Base-by-base conservation (phyloP, 306 rosid genomes). In the Senna tora region DNA sequence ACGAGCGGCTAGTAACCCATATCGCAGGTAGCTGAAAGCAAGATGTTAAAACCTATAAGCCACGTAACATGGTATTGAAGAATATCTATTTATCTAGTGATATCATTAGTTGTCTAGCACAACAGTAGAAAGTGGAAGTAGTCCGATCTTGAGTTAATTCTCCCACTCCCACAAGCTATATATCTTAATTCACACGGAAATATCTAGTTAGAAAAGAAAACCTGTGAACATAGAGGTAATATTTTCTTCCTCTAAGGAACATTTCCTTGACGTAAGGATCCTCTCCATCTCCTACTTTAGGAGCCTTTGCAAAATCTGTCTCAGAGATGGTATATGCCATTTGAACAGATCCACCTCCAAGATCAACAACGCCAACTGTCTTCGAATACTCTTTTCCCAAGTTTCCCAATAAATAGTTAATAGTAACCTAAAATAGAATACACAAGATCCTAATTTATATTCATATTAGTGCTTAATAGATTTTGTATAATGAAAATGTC, bases 261-360 rank as follows among this genome's bases (percentile, higher is more conserved):
- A 94, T 94, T 76, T 85, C 83, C 82, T 87, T 89, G 50, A 94
- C 81, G 65, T 89, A 91, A 39, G 78, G 60, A 28, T 92, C 93
- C 73, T 73, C 93, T 56, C 86, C 95, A 52, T 84, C 86, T 16
- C 55, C 41, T 71, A 77, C 50, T 73, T 79, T 83, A 22, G 98
- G 92, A 75, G 97, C 95, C 78, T 58, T 80, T 19, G 81, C 84
- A 64, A 95, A 92, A 50, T 87, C 96, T 25, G 80, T 36, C 81
- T 91, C 96, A 1, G 99, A 89, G 73, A 94, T 85, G 60, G 99
- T 97, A 88, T 94, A 94, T 25, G 99, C 99, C 97, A 94, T 94
- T 84, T 94, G 99, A 76, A 94, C 97, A 79, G 99, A 94, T 59
- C 99, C 99, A 74, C 99, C 99, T 19, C 99, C 99, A 79, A 94